phyloP scores from a whole-genome alignment of 345 rosid species.

The Anacardium occidentale region DNA sequence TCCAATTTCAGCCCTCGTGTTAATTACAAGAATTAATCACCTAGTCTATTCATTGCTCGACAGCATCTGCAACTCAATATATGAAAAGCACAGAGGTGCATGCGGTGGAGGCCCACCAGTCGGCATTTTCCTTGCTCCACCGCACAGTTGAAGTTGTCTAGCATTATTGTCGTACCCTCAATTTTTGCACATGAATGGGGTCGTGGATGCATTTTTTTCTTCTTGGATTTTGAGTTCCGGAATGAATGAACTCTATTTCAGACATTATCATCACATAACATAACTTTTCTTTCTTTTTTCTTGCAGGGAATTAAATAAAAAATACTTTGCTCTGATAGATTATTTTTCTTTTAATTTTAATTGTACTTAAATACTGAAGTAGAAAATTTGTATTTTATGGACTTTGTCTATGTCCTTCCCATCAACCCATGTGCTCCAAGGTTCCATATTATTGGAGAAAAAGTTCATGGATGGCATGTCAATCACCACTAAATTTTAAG shows the following conservation, averaged over 20 bases:
- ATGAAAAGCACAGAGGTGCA: conserved; percentile 28
- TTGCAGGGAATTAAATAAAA: conserved; percentile 10
- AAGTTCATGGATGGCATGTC: conserved; percentile 24
- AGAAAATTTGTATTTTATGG: conserved; percentile 9
- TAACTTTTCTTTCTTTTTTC: background rate
- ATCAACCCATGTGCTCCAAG: conserved; percentile 36
- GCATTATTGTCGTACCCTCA: conserved; percentile 27
- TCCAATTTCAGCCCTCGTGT: conserved; percentile 26
- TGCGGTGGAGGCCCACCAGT: conserved; percentile 35
- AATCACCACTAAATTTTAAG: conserved; percentile 27
- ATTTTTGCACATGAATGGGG: conserved; percentile 48
- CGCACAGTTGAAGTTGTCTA: conserved; percentile 29
- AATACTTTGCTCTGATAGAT: background rate
- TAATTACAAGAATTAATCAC: background rate
- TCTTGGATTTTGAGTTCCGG: conserved; percentile 23
- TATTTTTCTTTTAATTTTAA: background rate
- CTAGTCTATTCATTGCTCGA: conserved; percentile 27
- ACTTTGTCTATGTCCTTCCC: conserved; percentile 28
- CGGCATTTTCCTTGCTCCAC: conserved; percentile 24
- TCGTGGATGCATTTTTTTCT: conserved; percentile 12
- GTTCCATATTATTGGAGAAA: conserved; percentile 22
- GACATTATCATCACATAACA: conserved; percentile 20
- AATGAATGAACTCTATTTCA: background rate
- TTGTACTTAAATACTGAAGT: background rate
- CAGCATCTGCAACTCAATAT: conserved; percentile 33